Percentiles rank a stretch among this genome's conserved stretches.
Evolutionary conservation across 805 yeast species (phyloP).

Genomic region (Hanseniaspora nectarophila): DNA sequence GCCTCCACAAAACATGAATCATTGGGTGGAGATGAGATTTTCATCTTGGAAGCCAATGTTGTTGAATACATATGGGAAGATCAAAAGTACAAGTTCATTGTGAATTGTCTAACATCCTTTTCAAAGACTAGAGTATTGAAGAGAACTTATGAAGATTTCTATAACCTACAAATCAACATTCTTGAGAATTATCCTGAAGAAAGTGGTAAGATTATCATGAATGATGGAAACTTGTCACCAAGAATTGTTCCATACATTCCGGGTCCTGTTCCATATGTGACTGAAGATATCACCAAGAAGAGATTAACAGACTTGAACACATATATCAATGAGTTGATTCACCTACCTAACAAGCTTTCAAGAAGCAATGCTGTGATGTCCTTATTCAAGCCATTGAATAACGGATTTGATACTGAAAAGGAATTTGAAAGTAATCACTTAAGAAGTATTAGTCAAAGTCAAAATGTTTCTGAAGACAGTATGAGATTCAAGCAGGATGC

Average conservation of each 20-base stretch:
- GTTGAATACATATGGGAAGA: conserved; percentile 70
- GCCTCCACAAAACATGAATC: not conserved
- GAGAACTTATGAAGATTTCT: conserved; percentile 89
- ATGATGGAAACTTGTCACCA: conserved; percentile 48
- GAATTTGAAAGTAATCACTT: not conserved
- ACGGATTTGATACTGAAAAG: conserved; percentile 17
- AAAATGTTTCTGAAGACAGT: not conserved
- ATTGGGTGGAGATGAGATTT: conserved; percentile 16
- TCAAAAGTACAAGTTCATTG: conserved; percentile 80
- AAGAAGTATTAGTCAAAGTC: conserved; percentile 10
- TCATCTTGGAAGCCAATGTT: conserved; percentile 45
- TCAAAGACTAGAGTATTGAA: conserved; percentile 64
- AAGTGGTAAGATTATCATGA: conserved; percentile 54
- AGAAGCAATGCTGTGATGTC: conserved; percentile 53
- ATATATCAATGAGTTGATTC: conserved; percentile 47
- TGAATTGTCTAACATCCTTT: conserved; percentile 52
- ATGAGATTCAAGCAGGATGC: not conserved
- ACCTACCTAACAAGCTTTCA: conserved; percentile 67
- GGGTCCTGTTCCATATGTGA: conserved; percentile 86
- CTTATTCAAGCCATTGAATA: conserved; percentile 41
- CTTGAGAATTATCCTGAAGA: conserved; percentile 80
- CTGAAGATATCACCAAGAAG: conserved; percentile 54
- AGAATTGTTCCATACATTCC: conserved; percentile 89
- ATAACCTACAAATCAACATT: conserved; percentile 77
- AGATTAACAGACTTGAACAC: conserved; percentile 45